phyloP scores from a whole-genome alignment of 2,329 filamentous ascomycete genomes.

The Fusarium chuoi region DNA sequence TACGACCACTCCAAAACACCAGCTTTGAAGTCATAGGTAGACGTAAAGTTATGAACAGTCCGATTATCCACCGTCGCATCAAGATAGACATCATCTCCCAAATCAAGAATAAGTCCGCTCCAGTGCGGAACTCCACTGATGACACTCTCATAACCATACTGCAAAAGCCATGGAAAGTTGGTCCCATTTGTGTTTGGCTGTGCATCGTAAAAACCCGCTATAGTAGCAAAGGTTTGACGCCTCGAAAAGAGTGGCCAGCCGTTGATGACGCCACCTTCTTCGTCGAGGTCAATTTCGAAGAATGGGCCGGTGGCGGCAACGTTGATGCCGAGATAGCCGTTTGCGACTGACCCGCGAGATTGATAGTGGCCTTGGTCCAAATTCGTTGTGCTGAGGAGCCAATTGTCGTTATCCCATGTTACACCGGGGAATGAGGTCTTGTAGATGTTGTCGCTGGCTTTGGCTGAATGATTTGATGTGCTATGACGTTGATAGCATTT shows the following conservation, averaged over 20 bases:
- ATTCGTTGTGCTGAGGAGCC: neutral
- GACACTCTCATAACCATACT: conserved; percentile 3
- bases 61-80: conserved; percentile 1
- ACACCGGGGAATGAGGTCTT: neutral
- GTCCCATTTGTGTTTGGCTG: neutral
- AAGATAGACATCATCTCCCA: neutral
- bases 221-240: neutral
- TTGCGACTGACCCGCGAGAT: neutral
- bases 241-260: conserved; percentile 6
- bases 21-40: neutral
- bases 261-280: neutral
- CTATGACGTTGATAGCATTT: neutral
- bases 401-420: conserved; percentile 4
- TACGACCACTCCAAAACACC: neutral
- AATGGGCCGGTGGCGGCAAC: neutral
- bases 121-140: neutral
- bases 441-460: neutral
- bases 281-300: neutral
- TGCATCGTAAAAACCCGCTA: neutral
- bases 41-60: neutral
- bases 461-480: accelerated
- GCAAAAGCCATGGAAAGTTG: neutral
- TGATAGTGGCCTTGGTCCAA: conserved; percentile 3
- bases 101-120: neutral
- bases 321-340: conserved; percentile 9